Conservation (phyloP, 2,329 filamentous ascomycete species). For the Diaporthe destruens region DNA sequence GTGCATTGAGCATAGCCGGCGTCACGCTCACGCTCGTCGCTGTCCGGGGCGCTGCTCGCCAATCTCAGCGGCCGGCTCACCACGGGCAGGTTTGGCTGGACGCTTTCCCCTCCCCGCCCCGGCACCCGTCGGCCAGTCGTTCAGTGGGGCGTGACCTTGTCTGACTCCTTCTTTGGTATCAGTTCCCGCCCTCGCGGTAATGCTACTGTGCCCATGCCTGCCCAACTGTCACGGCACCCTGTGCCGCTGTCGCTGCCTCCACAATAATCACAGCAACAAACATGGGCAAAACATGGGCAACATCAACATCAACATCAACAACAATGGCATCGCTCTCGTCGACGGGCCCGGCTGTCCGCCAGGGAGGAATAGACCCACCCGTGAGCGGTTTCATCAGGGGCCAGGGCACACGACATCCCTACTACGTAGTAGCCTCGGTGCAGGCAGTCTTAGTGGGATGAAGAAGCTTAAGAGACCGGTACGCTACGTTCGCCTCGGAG, state of each 20-base stretch:
- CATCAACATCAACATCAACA: constrained; percentile 7
- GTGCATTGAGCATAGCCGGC: constrained; percentile 35
- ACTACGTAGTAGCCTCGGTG: constrained; percentile 21
- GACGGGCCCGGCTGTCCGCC: constrained; percentile 14
- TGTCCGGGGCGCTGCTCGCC: constrained; percentile 34
- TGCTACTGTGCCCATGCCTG: constrained; percentile 34
- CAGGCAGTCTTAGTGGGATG: constrained; percentile 24
- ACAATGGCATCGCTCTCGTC: constrained; percentile 19
- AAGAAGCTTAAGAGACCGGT: constrained; percentile 33
- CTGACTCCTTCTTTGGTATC: constrained; percentile 10
- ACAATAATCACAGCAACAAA: constrained; percentile 23
- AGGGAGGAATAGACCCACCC: constrained; percentile 19
- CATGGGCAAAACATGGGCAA: neutral
- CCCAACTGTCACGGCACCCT: constrained; percentile 17
- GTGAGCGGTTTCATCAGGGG: constrained; percentile 42
- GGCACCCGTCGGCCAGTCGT: constrained; percentile 21
- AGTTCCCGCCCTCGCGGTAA: constrained; percentile 29
- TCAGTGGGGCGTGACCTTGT: neutral
- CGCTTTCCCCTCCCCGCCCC: constrained; percentile 13
- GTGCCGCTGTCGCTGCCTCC: constrained; percentile 18
- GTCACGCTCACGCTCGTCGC: constrained; percentile 34
- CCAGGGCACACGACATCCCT: constrained; percentile 11
- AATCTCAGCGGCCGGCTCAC: constrained; percentile 35
- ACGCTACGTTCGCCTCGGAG: constrained; percentile 19
- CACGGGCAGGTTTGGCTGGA: constrained; percentile 24